Base-by-base conservation (phyloP, 805 yeast genomes). In the Candida ficus region DNA sequence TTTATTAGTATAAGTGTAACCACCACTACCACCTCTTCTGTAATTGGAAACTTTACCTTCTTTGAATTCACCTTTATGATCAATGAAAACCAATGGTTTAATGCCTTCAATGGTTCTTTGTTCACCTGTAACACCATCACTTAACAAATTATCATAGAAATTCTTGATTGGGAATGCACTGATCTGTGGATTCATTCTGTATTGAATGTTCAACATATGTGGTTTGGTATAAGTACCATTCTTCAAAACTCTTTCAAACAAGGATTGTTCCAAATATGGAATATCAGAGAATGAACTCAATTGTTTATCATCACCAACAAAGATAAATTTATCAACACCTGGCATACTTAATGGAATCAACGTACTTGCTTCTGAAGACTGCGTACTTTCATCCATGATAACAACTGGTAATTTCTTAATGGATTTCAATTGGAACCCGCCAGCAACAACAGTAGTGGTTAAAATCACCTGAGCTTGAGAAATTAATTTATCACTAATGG, bases 381-480 rank as follows among this genome's bases (percentile, higher is more conserved):
- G 89, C 0, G 89, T 82, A 4, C 86, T 75, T 61, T 83, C 90
- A 63, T 83, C 90, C 83, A 83, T 78, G 25, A 83, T 80, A 6
- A 83, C 83, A 13, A 76, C 81, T 0, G 83, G 83, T 3, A 79
- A 79, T 1, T 87, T 87, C 29, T 68, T 64, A 9, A 80, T 63
- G 12, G 72, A 66, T 49, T 78, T 80, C 48, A 83, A 61, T 49
- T 74, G 77, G 32, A 76, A 71, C 2, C 84, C 84, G 38, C 87
- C 88, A 7, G 86, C 81, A 29, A 79, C 80, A 29, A 80, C 85
- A 2, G 84, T 78, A 2, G 90, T 83, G 2, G 89, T 77, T 56
- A 82, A 78, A 17, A 83, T 77, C 18, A 83, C 83, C 48, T 77
- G 77, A 0, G 85, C 83, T 55, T 80, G 86, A 0, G 76, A 73